Conservation (phyloP, 108 stramenopile genomes). For the Nannochloropsis gaditana region DNA sequence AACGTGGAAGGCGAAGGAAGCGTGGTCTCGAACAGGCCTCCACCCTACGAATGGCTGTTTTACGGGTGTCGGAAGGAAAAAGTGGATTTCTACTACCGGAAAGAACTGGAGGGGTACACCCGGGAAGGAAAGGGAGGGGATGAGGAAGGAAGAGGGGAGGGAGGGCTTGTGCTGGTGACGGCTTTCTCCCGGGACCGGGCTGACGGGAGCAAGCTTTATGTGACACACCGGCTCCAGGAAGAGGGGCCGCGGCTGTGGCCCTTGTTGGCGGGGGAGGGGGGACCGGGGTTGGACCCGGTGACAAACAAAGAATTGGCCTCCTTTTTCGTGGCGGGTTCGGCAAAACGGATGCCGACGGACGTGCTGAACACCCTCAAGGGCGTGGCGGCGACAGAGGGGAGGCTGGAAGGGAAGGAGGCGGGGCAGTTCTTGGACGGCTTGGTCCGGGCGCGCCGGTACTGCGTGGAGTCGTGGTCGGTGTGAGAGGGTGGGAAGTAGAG, state of each 20-base stretch:
- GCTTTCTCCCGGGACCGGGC: constrained; percentile 59
- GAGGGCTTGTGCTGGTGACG: constrained; percentile 57
- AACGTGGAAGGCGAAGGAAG: constrained; percentile 71
- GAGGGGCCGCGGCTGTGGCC: constrained; percentile 41
- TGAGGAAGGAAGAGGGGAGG: constrained; percentile 40
- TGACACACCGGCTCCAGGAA: constrained; percentile 61
- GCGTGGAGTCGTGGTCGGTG: neutral
- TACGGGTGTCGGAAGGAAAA: constrained; percentile 51
- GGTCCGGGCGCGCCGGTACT: neutral
- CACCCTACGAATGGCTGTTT: constrained; percentile 39
- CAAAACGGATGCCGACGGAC: constrained; percentile 50
- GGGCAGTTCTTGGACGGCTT: neutral
- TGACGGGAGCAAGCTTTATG: constrained; percentile 64
- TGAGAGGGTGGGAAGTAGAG: neutral
- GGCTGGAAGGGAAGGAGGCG: constrained; percentile 25
- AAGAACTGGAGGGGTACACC: constrained; percentile 59
- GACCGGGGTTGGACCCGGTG: neutral
- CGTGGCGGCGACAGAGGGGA: constrained; percentile 34
- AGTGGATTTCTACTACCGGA: constrained; percentile 63
- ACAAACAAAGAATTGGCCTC: neutral
- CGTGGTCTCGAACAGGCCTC: constrained; percentile 30
- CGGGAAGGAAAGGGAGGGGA: neutral
- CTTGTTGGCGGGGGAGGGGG: constrained; percentile 15
- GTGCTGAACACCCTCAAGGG: constrained; percentile 44
- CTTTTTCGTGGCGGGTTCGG: constrained; percentile 48